A percentile compares a stretch with the other conserved stretches of the same genome.
Evolutionary conservation across 805 yeast genomes (phyloP).

Genomic region (Starmerella asiatica): DNA sequence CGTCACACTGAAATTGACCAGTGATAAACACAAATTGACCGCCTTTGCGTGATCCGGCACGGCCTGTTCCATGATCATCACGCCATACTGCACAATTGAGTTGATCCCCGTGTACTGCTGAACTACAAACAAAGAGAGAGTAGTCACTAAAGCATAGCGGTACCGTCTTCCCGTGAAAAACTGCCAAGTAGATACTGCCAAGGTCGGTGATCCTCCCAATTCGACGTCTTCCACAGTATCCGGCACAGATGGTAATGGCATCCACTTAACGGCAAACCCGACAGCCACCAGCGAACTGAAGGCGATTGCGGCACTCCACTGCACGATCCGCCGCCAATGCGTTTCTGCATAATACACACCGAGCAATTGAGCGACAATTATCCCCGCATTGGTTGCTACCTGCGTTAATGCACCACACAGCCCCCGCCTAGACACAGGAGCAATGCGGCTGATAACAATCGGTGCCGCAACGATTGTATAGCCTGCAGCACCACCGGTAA

Average conservation of each 20-base stretch:
- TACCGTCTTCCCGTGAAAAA: constrained; percentile 44
- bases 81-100: constrained; percentile 87
- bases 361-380: constrained; percentile 59
- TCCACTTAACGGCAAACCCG: not conserved
- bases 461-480: constrained; percentile 76
- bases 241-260: not conserved
- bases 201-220: not conserved
- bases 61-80: constrained; percentile 56
- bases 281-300: constrained; percentile 31
- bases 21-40: constrained; percentile 64
- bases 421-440: constrained; percentile 60
- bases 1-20: constrained; percentile 63
- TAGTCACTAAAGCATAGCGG: constrained; percentile 46
- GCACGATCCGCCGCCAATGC: constrained; percentile 59
- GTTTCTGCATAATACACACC: constrained; percentile 58
- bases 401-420: constrained; percentile 82
- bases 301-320: constrained; percentile 33
- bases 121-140: constrained; percentile 59
- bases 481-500: constrained; percentile 82
- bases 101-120: constrained; percentile 93
- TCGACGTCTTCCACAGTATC: not conserved
- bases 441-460: constrained; percentile 61
- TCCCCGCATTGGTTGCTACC: constrained; percentile 73
- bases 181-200: too few relatives aligned
- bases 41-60: constrained; percentile 59